phyloP scores from a whole-genome alignment of 2,329 filamentous ascomycete species.

The Pyricularia sp. region DNA sequence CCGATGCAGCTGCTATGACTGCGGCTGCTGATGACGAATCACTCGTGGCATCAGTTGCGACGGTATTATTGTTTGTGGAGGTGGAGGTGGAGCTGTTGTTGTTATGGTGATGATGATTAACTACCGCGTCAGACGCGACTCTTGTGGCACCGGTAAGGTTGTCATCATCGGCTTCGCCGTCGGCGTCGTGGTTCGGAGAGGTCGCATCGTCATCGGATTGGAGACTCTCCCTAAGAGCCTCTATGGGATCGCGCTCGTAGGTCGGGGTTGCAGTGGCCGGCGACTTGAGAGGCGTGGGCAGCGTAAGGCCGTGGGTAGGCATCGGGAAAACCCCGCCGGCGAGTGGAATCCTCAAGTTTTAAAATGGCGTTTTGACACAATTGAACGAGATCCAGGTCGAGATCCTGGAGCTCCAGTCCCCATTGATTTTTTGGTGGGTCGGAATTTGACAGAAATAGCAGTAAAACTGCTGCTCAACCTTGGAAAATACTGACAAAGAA shows the following conservation, averaged over 20 bases:
- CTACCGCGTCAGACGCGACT: conserved; percentile 1
- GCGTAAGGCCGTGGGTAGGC: conserved; percentile 3
- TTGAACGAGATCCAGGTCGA: neutral
- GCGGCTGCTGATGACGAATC: neutral
- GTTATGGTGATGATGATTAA: neutral
- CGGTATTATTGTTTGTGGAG: neutral
- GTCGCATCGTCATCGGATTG: conserved; percentile 1
- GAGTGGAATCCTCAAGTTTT: conserved; percentile 4
- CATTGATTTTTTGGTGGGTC: conserved; percentile 6
- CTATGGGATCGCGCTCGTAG: conserved; percentile 3
- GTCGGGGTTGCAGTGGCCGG: conserved; percentile 2
- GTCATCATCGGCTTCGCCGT: conserved; percentile 1
- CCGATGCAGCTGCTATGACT: neutral
- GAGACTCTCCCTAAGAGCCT: conserved; percentile 3
- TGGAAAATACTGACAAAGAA: conserved; percentile 1
- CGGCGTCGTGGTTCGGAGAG: neutral
- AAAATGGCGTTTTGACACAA: conserved; percentile 2
- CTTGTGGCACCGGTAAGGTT: neutral
- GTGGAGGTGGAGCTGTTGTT: neutral
- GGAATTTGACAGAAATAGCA: neutral
- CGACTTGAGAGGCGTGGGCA: conserved; percentile 6
- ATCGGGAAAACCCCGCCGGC: conserved; percentile 4
- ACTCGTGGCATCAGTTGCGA: neutral
- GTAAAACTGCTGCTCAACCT: neutral
- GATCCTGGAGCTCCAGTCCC: conserved; percentile 4